Base-by-base conservation (phyloP, 176 grass and related monocot species). In the Chloris gayana region DNA sequence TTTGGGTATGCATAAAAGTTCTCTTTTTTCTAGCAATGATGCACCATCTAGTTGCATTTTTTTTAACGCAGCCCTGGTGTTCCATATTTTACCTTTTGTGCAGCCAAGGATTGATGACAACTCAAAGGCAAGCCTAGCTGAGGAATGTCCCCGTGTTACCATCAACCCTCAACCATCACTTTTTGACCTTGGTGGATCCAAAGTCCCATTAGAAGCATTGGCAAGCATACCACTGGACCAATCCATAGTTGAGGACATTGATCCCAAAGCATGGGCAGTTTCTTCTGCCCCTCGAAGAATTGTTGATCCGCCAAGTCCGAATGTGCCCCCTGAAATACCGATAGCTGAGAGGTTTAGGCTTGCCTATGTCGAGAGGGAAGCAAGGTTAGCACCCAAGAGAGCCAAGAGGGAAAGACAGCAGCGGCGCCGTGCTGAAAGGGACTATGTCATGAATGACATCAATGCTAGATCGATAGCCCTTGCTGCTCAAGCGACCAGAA, bases 321-420 rank as follows among this genome's bases (percentile, higher is more conserved):
- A 88, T 61, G 86, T 86, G 0, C 70, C 64, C 0, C 73, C 81
- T 33, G 80, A 95, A 79, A 81, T 91, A 57, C 75, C 90, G 0
- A 88, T 98, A 25, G 96, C 96, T 0, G 96, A 98, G 76, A 94
- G 88, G 67, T 98, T 98, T 84, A 86, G 90, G 75, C 86, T 98
- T 3, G 95, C 95, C 4, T 91, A 91, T 31, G 63, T 93, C 57
- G 83, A 86, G 72, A 93, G 95, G 79, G 92, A 98, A 38, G 85
- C 86, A 0, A 95, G 95, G 54, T 69, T 98, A 64, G 92, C 95
- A 7, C 95, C 92, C 0, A 98, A 98, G 84, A 90, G 92, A 60
- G 95, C 92, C 33, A 94, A 87, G 71, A 89, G 89, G 50, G 92
- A 85, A 22, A 94, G 92, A 29, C 92, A 88, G 69, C 88, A 91